phyloP scores from a whole-genome alignment of 1,284 basidiomycete species.

The Amylostereum areolatum region DNA sequence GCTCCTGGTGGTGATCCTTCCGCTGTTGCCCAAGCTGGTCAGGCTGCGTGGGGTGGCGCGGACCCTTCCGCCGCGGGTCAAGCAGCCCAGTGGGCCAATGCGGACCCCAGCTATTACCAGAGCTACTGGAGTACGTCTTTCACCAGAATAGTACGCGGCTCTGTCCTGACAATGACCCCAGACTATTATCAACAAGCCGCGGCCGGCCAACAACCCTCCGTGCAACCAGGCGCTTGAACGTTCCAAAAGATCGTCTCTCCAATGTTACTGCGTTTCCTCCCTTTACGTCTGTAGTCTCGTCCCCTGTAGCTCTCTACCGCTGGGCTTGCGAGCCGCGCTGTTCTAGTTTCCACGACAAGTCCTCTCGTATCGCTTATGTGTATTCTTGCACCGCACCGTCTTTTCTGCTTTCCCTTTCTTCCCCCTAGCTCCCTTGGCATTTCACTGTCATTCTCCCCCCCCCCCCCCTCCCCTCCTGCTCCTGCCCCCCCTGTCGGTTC shows the following conservation, averaged over 20 bases:
- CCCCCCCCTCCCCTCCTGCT: background rate
- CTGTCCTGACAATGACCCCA: slow-evolving; percentile 21
- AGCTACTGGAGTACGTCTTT: slow-evolving; percentile 69
- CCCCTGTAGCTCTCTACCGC: no score
- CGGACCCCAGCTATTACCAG: slow-evolving; percentile 71
- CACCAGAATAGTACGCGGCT: slow-evolving; percentile 19
- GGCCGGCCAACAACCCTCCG: slow-evolving; percentile 37
- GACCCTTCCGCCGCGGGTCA: slow-evolving; percentile 38
- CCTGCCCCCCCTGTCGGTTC: background rate
- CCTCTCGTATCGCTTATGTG: no score
- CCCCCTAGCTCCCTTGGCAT: background rate
- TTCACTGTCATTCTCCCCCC: slow-evolving; percentile 3
- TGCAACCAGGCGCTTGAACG: no score
- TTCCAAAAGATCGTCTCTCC: background rate
- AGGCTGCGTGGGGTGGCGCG: slow-evolving; percentile 61
- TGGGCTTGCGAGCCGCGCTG: no score
- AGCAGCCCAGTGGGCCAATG: slow-evolving; percentile 53
- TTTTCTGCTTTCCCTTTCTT: background rate
- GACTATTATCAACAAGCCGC: slow-evolving; percentile 37
- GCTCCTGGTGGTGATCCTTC: slow-evolving; percentile 51
- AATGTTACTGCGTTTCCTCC: background rate
- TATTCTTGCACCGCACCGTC: no score
- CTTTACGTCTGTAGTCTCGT: background rate
- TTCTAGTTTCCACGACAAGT: no score
- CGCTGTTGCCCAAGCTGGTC: slow-evolving; percentile 46